Conservation (phyloP, 768 basidiomycete species). For the Tricholoma flavovirens region DNA sequence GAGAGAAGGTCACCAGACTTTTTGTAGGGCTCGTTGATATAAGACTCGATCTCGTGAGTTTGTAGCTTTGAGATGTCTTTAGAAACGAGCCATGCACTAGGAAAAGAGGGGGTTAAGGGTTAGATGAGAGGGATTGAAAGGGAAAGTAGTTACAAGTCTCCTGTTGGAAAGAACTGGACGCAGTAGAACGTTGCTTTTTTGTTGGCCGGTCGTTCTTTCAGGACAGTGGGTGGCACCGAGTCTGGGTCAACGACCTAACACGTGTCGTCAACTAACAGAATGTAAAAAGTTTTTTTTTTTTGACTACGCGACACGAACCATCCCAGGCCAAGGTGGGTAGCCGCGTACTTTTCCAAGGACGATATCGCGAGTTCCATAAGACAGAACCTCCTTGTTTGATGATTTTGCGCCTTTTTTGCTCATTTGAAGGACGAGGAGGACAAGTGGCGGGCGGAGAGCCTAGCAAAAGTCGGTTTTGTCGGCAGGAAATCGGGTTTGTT, state of each 20-base stretch:
- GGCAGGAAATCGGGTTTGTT: too few relatives aligned
- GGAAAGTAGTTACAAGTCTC: conserved; percentile 74
- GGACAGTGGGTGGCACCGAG: conserved; percentile 52
- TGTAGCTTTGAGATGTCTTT: conserved; percentile 81
- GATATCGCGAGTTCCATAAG: conserved; percentile 72
- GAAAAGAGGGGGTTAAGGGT: neutral
- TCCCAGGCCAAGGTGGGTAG: conserved; percentile 92
- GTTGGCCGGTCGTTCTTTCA: conserved; percentile 62
- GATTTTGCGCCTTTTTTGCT: conserved; percentile 49
- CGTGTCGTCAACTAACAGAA: neutral
- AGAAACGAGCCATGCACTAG: conserved; percentile 77
- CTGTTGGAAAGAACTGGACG: conserved; percentile 85
- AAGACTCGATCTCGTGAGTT: conserved; percentile 77
- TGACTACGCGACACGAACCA: conserved; percentile 42
- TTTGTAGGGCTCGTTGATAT: conserved; percentile 72
- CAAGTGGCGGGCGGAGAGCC: too few relatives aligned
- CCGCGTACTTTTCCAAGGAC: conserved; percentile 93
- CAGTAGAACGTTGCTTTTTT: conserved; percentile 70
- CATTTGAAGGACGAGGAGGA: conserved; percentile 20
- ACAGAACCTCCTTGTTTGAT: conserved; percentile 33
- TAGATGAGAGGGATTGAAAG: conserved; percentile 4
- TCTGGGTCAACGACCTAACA: conserved; percentile 79
- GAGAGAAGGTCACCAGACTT: conserved; percentile 67
- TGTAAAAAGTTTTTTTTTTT: neutral
- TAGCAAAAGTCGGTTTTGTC: too few relatives aligned